These are phyloP conservation scores for Arthroderma sp. DNA, from an alignment of 2,329 filamentous ascomycete genomes.

Conservation along the genomic window DNA sequence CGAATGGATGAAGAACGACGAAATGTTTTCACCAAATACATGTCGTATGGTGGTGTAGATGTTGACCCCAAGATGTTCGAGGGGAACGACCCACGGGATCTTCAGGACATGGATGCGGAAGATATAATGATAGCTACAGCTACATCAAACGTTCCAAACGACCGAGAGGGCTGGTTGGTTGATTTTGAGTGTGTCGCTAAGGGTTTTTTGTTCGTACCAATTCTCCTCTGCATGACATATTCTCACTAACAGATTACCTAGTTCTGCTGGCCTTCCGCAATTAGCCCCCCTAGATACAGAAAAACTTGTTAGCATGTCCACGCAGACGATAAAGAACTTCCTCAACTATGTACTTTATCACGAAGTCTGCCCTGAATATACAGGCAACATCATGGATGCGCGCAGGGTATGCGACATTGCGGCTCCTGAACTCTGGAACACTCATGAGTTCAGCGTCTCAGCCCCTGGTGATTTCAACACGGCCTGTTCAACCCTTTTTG, in stretches of 20 bases:
- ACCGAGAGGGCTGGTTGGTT: slow-evolving; percentile 57
- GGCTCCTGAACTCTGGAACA: slow-evolving; percentile 50
- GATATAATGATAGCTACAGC: slow-evolving; percentile 54
- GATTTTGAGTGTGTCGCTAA: slow-evolving; percentile 68
- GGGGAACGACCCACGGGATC: slow-evolving; percentile 47
- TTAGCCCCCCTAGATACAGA: slow-evolving; percentile 44
- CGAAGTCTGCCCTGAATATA: slow-evolving; percentile 72
- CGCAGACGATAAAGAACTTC: slow-evolving; percentile 67
- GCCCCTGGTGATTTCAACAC: slow-evolving; percentile 71
- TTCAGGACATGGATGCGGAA: slow-evolving; percentile 48
- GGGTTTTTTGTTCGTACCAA: slow-evolving; percentile 56
- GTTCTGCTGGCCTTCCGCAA: slow-evolving; percentile 44
- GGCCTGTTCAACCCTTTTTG: slow-evolving; percentile 58
- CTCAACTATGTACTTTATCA: slow-evolving; percentile 77
- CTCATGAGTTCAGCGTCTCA: slow-evolving; percentile 36
- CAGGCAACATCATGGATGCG: slow-evolving; percentile 52
- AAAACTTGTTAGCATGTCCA: slow-evolving; percentile 44
- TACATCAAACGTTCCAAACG: slow-evolving; percentile 26
- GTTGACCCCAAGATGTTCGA: slow-evolving; percentile 48
- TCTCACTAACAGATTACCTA: slow-evolving; percentile 14
- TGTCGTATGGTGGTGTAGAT: slow-evolving; percentile 71
- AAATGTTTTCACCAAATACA: slow-evolving; percentile 63
- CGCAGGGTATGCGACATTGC: slow-evolving; percentile 53
- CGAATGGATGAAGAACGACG: slow-evolving; percentile 53
- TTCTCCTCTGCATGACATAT: not conserved